Evolutionary conservation across 2,329 filamentous ascomycete genomes (phyloP).

Genomic region (Arthrobotrys iridis): DNA sequence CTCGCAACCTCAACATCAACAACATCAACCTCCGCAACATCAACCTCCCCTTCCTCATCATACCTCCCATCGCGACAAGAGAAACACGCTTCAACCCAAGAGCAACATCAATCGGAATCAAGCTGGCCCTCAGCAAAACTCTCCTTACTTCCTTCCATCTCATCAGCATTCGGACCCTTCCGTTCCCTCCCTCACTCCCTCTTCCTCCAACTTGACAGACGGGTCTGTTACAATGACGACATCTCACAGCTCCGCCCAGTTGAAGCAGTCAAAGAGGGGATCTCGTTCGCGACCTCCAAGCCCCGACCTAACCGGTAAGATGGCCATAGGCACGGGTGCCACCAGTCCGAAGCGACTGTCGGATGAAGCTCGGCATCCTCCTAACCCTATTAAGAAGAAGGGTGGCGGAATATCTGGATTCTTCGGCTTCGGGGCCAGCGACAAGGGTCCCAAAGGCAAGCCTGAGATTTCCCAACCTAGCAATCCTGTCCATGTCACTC

Average conservation of each 20-base stretch:
- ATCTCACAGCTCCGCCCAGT: constrained; percentile 12
- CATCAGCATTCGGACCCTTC: constrained; percentile 43
- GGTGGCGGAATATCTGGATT: constrained; percentile 90
- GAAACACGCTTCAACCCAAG: constrained; percentile 48
- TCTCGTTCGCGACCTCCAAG: constrained; percentile 49
- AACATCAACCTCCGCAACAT: constrained; percentile 10
- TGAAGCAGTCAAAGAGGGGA: constrained; percentile 36
- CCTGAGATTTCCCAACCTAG: constrained; percentile 97
- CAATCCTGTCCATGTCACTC: constrained; percentile 96
- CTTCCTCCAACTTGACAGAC: constrained; percentile 24
- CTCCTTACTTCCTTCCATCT: constrained; percentile 32
- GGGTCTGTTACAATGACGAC: constrained; percentile 39
- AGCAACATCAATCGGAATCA: constrained; percentile 30
- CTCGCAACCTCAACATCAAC: constrained; percentile 16
- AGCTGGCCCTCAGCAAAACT: constrained; percentile 17
- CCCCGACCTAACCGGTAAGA: constrained; percentile 51
- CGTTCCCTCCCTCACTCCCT: constrained; percentile 29
- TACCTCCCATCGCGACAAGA: constrained; percentile 32
- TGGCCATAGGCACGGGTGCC: constrained; percentile 60
- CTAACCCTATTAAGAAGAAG: constrained; percentile 73
- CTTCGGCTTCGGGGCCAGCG: constrained; percentile 74
- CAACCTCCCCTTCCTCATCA: constrained; percentile 17
- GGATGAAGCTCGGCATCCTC: constrained; percentile 76
- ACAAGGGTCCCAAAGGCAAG: constrained; percentile 81
- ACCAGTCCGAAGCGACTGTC: constrained; percentile 77